phyloP scores from a whole-genome alignment of 1,284 basidiomycete species.

The Apiotrichum akiyoshidainum region DNA sequence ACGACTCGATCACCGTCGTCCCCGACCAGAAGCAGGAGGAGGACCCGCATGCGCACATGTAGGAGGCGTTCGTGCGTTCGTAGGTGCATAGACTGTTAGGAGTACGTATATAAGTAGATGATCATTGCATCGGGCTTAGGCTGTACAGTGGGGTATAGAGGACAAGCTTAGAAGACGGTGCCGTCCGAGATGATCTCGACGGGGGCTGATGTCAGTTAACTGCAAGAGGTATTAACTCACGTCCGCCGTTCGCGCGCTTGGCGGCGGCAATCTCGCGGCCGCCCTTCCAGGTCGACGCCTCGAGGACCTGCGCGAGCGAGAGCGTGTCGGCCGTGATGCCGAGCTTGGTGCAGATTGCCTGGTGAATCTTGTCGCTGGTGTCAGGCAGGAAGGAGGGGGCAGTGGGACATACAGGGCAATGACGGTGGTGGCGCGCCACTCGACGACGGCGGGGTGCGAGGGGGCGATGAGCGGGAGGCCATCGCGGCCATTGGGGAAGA shows the following conservation, averaged over 20 bases:
- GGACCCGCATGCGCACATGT: constrained; percentile 59
- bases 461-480: constrained; percentile 60
- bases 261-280: constrained; percentile 83
- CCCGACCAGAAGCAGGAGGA: constrained; percentile 70
- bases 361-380: constrained; percentile 72
- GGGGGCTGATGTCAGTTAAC: constrained; percentile 23
- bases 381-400: not conserved
- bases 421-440: constrained; percentile 93
- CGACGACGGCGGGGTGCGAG: constrained; percentile 82
- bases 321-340: constrained; percentile 52
- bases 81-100: not conserved
- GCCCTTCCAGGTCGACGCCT: constrained; percentile 94
- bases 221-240: constrained; percentile 18
- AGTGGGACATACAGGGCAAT: constrained; percentile 68
- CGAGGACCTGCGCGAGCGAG: constrained; percentile 80
- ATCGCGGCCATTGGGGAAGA: constrained; percentile 37
- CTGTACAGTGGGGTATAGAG: no score
- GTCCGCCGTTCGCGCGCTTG: constrained; percentile 66
- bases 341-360: constrained; percentile 64
- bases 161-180: constrained; percentile 27
- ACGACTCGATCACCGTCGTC: constrained; percentile 61
- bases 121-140: not conserved
- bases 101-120: constrained; percentile 11
- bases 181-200: constrained; percentile 40
- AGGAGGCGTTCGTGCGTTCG: not conserved